Evolutionary conservation across 345 rosid species (phyloP).

Genomic region (Alliaria petiolata): DNA sequence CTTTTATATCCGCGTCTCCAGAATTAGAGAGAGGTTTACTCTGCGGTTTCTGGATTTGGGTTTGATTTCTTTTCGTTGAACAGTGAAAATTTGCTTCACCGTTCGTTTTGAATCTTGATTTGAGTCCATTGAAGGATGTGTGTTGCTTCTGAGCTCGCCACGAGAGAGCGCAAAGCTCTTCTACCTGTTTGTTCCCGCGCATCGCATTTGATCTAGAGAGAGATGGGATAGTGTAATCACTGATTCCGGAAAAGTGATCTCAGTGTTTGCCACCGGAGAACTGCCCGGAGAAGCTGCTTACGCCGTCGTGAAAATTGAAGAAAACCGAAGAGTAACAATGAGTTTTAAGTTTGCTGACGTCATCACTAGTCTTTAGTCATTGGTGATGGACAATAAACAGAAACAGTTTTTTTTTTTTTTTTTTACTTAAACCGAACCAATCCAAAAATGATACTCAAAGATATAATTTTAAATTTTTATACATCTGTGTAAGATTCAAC

Average conservation of each 20-base stretch:
- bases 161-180: background rate
- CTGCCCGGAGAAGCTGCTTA: background rate
- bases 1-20: slow-evolving; percentile 42
- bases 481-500: background rate
- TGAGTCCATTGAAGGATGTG: background rate
- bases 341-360: background rate
- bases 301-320: background rate
- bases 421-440: too few species aligned
- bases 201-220: background rate
- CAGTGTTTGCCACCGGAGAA: background rate
- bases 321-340: background rate
- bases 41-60: slow-evolving; percentile 17
- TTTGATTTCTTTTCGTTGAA: slow-evolving; percentile 27
- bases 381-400: background rate
- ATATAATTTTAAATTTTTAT: background rate
- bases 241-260: background rate
- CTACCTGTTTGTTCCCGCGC: slow-evolving; percentile 3
- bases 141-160: background rate
- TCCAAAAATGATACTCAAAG: background rate
- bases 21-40: background rate
- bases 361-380: background rate
- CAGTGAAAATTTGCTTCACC: slow-evolving; percentile 28
- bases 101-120: background rate
- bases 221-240: background rate
- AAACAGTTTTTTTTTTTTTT: too few species aligned